Evolutionary conservation across 805 yeast species (phyloP), one percentile per base, ranked within the genome.

Genomic region (Ogataea degrootiae): DNA sequence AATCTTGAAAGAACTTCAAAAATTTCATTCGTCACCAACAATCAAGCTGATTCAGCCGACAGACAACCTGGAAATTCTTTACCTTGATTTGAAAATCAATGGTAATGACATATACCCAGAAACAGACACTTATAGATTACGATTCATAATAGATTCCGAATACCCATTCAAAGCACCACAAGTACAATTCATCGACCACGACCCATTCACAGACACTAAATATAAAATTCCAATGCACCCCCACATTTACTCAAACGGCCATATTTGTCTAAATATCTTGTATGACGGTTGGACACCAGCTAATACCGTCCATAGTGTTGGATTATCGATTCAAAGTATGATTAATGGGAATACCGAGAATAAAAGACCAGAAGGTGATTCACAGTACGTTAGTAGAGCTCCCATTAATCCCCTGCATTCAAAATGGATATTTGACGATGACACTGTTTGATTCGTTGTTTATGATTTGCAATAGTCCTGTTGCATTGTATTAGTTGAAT

Each of bases 181-280:
- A 46, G 84, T 79, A 2, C 69, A 74, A 49, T 83, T 83, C 57
- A 58, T 77, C n/a, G 54, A 46, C 3, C 50, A 48, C 2, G 56
- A 58, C 6, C 53, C 59, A 31, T 39, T 48, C 15, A 33, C 55
- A 2, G 35, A 36, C 5, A 40, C 45, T 2, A 37, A 31, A 4
- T 47, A 41, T 41, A 52, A 50, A 43, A 74, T 85, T 4, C 92
- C 92, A 1, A 55, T 83, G 3, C 90, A 85, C 58, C 92, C 92
- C 0, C 92, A 85, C 58, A 72, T 85, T 3, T 85, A 85, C 58
- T 75, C 84, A 33, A 85, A 85, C 57, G 92, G 91, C 1, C 91
- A 85, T 56, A 85, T 85, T n/a, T 85, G 92, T 59, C 66, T 85
- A 19, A 80, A 85, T 56, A 65, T 85, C 1, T 64, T 85, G 35